Evolutionary conservation across 2,329 filamentous ascomycete genomes (phyloP), one percentile per base, ranked within the genome.

Genomic region (Capronia epimyces): DNA sequence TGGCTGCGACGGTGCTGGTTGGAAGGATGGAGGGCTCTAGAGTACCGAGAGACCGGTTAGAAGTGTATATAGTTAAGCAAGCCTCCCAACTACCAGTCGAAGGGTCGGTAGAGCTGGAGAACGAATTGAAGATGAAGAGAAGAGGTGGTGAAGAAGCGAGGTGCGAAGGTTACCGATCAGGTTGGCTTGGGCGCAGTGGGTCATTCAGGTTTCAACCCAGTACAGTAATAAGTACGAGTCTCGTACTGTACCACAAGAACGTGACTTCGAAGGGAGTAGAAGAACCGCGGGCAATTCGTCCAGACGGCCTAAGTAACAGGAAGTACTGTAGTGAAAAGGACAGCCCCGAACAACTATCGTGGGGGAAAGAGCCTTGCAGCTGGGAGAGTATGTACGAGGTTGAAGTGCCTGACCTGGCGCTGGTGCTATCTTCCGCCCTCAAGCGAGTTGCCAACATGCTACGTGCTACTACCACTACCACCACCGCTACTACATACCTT

Each of bases 1-100:
- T 56, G 60, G 62, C 58, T 60, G 62, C 62, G 61, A 63, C 62
- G 46, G 46, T 46, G 24, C 15, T 15, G 42, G 32, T 31, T 16
- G 40, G 36, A 18, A 34, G 27, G 43, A 39, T 10, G n/a, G 34
- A 37, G 46, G 31, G 18, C 21, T 32, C 21, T 31, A 27, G 42
- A 9, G 32, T 44, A 43, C 13, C 27, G 16, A 34, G 24, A 12
- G 27, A 46, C 20, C 24, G 39, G 55, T 55, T 50, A 62, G 64
- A 65, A 67, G 66, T 62, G 63, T 63, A 52, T 61, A 63, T 63
- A 67, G 63, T 63, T 59, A 62, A 61, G 39, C 61, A 12, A 37
- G 32, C 22, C 16, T 37, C 31, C 39, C 29, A 27, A 32, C 20
- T 44, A 32, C 20, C 39, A 29, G 34, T 20, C 37, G 27, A 40